Evolutionary conservation across 106 monocot genomes (phyloP).

Genomic region (Ottelia alismoides): DNA sequence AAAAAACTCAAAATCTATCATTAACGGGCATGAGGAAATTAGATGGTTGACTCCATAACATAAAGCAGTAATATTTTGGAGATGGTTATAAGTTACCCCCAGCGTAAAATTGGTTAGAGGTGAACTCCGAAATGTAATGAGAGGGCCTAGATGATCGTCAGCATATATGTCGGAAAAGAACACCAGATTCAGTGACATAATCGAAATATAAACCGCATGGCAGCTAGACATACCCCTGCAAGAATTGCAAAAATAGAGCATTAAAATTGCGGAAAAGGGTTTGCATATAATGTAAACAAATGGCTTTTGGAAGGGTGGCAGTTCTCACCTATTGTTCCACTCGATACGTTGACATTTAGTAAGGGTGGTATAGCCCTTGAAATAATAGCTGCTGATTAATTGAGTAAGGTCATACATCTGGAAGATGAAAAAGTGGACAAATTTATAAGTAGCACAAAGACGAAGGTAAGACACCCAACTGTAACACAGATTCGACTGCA

Average conservation of each 20-base stretch:
- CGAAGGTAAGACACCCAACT: no score
- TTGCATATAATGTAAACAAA: background rate
- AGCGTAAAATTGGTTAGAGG: slow-evolving; percentile 55
- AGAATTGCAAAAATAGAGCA: slow-evolving; percentile 8
- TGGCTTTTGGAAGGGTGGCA: no score
- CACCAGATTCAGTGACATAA: slow-evolving; percentile 68
- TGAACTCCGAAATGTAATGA: slow-evolving; percentile 53
- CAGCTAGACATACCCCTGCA: slow-evolving; percentile 89
- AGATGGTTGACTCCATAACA: no score
- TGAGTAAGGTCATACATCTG: slow-evolving; percentile 75
- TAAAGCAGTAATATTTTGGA: no score
- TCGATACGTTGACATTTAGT: slow-evolving; percentile 68
- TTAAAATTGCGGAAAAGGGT: background rate
- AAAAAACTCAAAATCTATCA: no score
- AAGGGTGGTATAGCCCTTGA: slow-evolving; percentile 58
- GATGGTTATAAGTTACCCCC: no score
- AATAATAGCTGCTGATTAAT: slow-evolving; percentile 43
- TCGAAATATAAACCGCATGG: slow-evolving; percentile 84
- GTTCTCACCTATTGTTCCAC: slow-evolving; percentile 74
- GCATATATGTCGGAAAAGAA: slow-evolving; percentile 73
- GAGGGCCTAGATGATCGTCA: slow-evolving; percentile 35
- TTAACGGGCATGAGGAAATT: no score
- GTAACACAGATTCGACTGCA: no score
- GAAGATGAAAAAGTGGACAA: no score
- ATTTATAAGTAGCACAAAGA: no score